Evolutionary conservation across 106 monocot genomes (phyloP), one percentile per base, ranked within the genome.

Genomic region (Allium sativum): DNA sequence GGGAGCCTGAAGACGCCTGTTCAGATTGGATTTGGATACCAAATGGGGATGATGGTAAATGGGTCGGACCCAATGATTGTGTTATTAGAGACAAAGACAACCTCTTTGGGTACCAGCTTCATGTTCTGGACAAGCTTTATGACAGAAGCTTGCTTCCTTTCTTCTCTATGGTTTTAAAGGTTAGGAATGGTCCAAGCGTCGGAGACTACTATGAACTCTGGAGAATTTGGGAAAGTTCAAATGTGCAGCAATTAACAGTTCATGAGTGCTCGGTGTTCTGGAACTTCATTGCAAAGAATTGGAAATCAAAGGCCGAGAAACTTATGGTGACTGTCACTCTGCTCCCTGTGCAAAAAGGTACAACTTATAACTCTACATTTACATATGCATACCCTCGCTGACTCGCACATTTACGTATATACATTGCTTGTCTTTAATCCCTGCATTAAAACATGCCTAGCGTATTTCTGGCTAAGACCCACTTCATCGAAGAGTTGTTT

Each of bases 21-120:
- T 40, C 31, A 12, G 64, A 65, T 52, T 65, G 31, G 64, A 65
- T 65, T 10, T 65, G 64, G 64, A 41, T 65, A n/a, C 51, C 64
- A n/a, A 52, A 50, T 41, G 63, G 48, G 6, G 48, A 63, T 14
- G 44, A 22, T 21, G 64, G 40, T 0, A 65, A 40, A 22, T 65
- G 64, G 64, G 64, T 65, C 12, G 21, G 64, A 20, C 21, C 64
- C 0, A 50, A 52, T n/a, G 12, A 31, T 10, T 65, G 64, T 52
- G 52, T 65, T 52, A 21, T 65, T 52, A 22, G 40, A 16, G 51
- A 65, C 40, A 65, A 65, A 40, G 64, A 65, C 11, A 17, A 65
- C 51, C 64, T 65, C 40, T 65, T 65, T 21, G 44, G 64, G 11
- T 65, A 21, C 8, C 64, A 52, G 18, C 52, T 65, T 10, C 16